Base-by-base conservation (phyloP, 2,329 filamentous ascomycete genomes). In the Blastomyces parvus region DNA sequence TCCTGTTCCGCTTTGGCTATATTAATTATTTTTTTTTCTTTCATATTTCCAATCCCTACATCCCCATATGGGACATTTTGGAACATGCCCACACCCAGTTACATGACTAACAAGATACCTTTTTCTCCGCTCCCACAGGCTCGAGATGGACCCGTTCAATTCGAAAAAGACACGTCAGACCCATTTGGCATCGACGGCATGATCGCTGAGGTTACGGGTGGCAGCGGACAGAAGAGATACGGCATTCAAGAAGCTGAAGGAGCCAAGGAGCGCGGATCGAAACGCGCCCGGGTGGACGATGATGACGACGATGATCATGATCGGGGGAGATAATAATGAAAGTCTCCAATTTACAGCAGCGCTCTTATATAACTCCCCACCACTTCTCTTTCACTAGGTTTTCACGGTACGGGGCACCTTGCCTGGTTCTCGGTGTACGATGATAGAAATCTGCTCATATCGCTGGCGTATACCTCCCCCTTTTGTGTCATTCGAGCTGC, bases 101-200 rank as follows among this genome's bases (percentile, higher is more conserved):
- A 33, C n/a, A 55, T 48, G 14, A 30, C 25, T 46, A 38, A 63
- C 44, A 55, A 40, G 33, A 52, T 57, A 53, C 25, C 25, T 19
- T 63, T 61, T 14, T 60, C 33, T 33, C 27, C 30, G 22, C 52
- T 57, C 14, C 44, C 30, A 61, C 69, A 89, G 85, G 86, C 85
- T 65, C 85, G 92, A 63, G 90, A 95, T 70, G 94, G 94, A 5
- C 94, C 94, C 0, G 94, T 99, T 36, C 90, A 96, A 75, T 99
- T 99, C 70, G 93, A 97, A 76, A 96, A 93, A 77, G 93, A 97
- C 61, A 83, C 75, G 50, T 81, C 84, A 22, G 93, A 97, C 76
- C 91, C 91, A 0, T 97, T 97, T 75, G 92, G 95, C 59, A 94
- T 97, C 69, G 91, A 96, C 73, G 89, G 90, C 71, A 96, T 99